Conservation (phyloP, 148 eudicot species). For the Rhododendron henanense region DNA sequence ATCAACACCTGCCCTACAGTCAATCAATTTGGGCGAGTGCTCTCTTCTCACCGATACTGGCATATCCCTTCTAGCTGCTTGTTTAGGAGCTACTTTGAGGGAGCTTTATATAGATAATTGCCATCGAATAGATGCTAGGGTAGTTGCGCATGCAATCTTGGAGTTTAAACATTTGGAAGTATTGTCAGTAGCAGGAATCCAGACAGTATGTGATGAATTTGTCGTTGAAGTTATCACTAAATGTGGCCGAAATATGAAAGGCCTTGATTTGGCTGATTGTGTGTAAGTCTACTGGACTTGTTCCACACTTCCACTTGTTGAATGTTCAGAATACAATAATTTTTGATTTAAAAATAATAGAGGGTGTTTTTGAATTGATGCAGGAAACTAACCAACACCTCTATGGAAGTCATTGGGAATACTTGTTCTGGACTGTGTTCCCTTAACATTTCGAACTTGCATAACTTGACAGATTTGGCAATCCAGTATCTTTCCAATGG, state of each 20-base stretch:
- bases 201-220: constrained; percentile 25
- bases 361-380: neutral
- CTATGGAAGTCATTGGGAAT: constrained; percentile 27
- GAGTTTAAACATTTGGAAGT: constrained; percentile 32
- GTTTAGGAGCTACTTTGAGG: constrained; percentile 25
- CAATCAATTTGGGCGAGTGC: constrained; percentile 33
- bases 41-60: constrained; percentile 23
- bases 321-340: neutral
- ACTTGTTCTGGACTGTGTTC: constrained; percentile 22
- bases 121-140: constrained; percentile 23
- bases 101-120: constrained; percentile 35
- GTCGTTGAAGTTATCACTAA: constrained; percentile 11
- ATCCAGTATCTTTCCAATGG: constrained; percentile 30
- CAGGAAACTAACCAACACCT: constrained; percentile 29
- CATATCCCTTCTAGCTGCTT: constrained; percentile 18
- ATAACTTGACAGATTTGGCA: constrained; percentile 29
- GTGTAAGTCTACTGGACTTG: constrained; percentile 22
- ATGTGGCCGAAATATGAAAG: constrained; percentile 26
- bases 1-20: constrained; percentile 30
- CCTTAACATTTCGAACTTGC: constrained; percentile 30
- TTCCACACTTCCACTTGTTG: neutral
- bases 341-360: neutral
- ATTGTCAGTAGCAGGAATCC: constrained; percentile 32
- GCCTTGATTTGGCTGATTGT: constrained; percentile 33
- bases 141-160: constrained; percentile 16